Evolutionary conservation across 345 rosid species (phyloP), one percentile per base, ranked within the genome.

Genomic region (Brassica incana): DNA sequence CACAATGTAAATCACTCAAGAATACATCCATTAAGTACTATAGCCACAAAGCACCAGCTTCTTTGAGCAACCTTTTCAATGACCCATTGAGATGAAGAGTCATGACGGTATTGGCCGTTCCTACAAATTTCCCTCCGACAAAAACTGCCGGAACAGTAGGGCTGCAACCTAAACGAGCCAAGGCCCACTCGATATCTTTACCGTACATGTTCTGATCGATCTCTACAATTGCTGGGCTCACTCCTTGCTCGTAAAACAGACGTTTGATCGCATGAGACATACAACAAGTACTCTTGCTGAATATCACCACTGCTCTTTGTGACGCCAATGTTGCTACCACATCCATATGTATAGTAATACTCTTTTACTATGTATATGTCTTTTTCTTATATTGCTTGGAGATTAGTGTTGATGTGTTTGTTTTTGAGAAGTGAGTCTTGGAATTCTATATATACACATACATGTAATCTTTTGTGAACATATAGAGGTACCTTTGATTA

Each of bases 241-340:
- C 97, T 1, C 94, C 97, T 76, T 87, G 97, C 74, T 92, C 99
- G 67, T 95, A 95, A 62, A 95, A 95, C 81, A 95, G 71, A 32
- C 94, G 83, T 84, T 95, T 92, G 48, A 92, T 90, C 54, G 99
- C 91, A 77, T 95, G 97, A 86, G 94, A 80, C 97, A 95, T 91
- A 85, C 92, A 90, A 81, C 97, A 95, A 0, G 97, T 82, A 71
- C 92, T 92, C 89, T 91, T 92, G 88, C 97, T 92, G 88, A 92
- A 95, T 58, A 92, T 95, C 88, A 95, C 97, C 85, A 95, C 97
- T n/a, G 97, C 97, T 85, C 88, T 95, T 65, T 91, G 95, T 0
- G 97, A 87, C 11, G 91, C 94, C 77, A 95, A 73, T 77, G 83
- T 95, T 14, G 85, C 85, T 7, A 95, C 88, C 15, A 88, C 78